phyloP scores from a whole-genome alignment of 169 alveolate genomes.

The Eimeria maxima region DNA sequence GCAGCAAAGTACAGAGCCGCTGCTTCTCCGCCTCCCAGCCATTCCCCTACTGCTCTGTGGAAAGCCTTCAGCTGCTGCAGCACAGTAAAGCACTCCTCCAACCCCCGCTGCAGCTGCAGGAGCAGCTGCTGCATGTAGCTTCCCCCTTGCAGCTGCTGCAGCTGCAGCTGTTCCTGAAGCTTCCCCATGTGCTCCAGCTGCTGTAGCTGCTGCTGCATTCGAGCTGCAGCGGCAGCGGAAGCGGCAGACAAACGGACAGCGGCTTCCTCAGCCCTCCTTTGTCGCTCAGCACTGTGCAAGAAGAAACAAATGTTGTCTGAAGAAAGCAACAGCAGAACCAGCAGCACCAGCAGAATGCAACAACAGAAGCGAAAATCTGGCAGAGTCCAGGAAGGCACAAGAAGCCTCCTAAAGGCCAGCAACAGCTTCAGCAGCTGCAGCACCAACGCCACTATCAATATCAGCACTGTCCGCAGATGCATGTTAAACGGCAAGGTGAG shows the following conservation, averaged over 20 bases:
- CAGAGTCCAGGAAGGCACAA: neutral
- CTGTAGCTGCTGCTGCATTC: too few relatives aligned
- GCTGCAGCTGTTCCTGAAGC: too few relatives aligned
- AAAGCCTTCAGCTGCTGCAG: conserved; percentile 75
- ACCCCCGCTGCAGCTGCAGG: conserved; percentile 59
- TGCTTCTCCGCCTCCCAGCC: conserved; percentile 50
- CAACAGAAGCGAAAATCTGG: neutral
- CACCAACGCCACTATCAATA: too few relatives aligned
- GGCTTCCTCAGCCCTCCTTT: conserved; percentile 68
- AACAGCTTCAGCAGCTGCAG: neutral
- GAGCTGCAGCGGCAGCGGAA: neutral
- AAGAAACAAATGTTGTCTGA: conserved; percentile 75
- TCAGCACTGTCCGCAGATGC: too few relatives aligned
- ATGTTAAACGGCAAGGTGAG: too few relatives aligned
- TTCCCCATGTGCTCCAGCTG: too few relatives aligned
- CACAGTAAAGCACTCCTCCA: conserved; percentile 45
- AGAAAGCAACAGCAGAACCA: too few relatives aligned
- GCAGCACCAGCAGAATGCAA: neutral
- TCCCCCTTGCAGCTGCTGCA: conserved; percentile 36
- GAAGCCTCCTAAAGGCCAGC: neutral
- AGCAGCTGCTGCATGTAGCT: conserved; percentile 68
- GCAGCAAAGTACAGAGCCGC: conserved; percentile 26
- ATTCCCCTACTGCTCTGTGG: conserved; percentile 50
- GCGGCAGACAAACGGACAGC: conserved; percentile 72
- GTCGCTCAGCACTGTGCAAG: conserved; percentile 80